Base-by-base conservation (phyloP, 805 yeast genomes). In the Saccharomycopsis lassenensis region DNA sequence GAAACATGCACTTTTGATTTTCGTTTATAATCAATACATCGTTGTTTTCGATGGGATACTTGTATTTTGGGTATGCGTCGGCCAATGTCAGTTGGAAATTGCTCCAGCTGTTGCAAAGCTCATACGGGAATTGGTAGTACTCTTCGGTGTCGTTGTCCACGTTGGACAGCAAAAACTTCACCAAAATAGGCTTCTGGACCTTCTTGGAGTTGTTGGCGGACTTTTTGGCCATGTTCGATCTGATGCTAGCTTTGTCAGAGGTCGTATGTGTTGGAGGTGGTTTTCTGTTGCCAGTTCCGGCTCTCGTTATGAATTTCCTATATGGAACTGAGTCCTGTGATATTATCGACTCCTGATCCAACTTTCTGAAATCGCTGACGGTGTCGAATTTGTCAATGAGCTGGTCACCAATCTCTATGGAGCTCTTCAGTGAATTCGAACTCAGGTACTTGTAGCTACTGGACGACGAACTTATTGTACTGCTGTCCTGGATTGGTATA, bases 101-200 rank as follows among this genome's bases (percentile, higher is more conserved):
- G 5, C 19, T 24, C 43, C 43, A 41, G 11, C 31, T 35, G 19
- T 31, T 36, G 4, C 34, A 25, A 23, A 17, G 31, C 28, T 41
- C 45, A 24, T 28, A 41, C 20, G 45, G 45, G 17, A 41, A 41
- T 23, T 39, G 41, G 22, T 39, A 41, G 4, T 28, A n/a, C 31
- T 29, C 31, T 29, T 29, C 31, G 11, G 11, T 7, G 31, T 29
- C 31, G n/a, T n/a, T n/a, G n/a, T n/a, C n/a, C n/a, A n/a, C n/a
- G n/a, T n/a, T n/a, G n/a, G n/a, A n/a, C n/a, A n/a, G n/a, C n/a
- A n/a, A n/a, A n/a, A n/a, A n/a, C n/a, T n/a, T n/a, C n/a, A n/a
- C n/a, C n/a, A n/a, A n/a, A n/a, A n/a, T n/a, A n/a, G n/a, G n/a
- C n/a, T n/a, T n/a, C 5, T 16, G 10, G 19, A 11, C 15, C 4